Evolutionary conservation across 2,329 filamentous ascomycete genomes (phyloP).

Genomic region (Aureobasidium sp.): DNA sequence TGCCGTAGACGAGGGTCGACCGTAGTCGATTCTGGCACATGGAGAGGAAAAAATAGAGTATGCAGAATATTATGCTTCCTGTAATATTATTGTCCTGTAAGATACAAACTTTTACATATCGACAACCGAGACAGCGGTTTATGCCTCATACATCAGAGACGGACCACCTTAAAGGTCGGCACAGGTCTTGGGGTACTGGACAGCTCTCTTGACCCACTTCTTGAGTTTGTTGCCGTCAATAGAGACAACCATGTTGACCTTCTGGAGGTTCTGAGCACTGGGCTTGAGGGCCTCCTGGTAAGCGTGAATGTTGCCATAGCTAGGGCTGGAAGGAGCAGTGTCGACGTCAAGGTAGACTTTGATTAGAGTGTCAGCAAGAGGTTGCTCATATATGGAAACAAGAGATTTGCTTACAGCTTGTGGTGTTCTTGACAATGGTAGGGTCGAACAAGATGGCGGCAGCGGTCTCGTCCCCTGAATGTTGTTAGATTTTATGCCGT

Average conservation of each 20-base stretch:
- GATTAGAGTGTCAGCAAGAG: not conserved
- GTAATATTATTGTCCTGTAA: not conserved
- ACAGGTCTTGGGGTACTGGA: slow-evolving; percentile 25
- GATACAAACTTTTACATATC: not conserved
- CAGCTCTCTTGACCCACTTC: slow-evolving; percentile 32
- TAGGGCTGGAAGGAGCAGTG: slow-evolving; percentile 34
- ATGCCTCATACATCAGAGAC: not conserved
- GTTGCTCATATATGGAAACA: too few relatives aligned
- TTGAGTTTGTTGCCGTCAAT: slow-evolving; percentile 34
- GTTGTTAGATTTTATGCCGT: not conserved
- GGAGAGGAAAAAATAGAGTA: not conserved
- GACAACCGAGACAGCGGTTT: not conserved
- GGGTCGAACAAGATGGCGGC: slow-evolving; percentile 36
- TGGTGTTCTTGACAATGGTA: slow-evolving; percentile 33
- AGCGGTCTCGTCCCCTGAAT: slow-evolving; percentile 39
- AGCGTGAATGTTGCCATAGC: slow-evolving; percentile 39
- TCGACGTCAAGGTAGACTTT: slow-evolving; percentile 40
- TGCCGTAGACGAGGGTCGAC: too few relatives aligned
- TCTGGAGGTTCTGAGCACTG: slow-evolving; percentile 26
- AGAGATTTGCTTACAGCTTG: slow-evolving; percentile 24
- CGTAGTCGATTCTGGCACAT: not conserved
- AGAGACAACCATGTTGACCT: slow-evolving; percentile 36
- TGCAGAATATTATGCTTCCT: not conserved
- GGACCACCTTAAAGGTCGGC: not conserved
- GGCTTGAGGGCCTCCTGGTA: slow-evolving; percentile 37